These are phyloP conservation scores for Boletus sensibilis DNA, from an alignment of 768 basidiomycete genomes.

Conservation along the genomic window DNA sequence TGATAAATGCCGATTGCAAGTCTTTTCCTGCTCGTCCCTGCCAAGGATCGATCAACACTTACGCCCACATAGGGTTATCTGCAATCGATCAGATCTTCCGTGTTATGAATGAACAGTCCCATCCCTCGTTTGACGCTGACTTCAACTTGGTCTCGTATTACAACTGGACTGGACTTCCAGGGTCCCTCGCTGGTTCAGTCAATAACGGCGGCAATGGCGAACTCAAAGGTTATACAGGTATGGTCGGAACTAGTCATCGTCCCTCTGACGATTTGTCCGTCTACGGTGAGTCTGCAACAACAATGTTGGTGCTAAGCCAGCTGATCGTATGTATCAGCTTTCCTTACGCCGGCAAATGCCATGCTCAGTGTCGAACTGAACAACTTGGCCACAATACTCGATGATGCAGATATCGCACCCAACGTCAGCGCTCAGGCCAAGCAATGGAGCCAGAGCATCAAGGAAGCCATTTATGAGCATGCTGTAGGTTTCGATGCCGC, in stretches of 20 bases:
- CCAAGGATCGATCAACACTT: background rate
- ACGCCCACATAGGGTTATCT: slow-evolving; percentile 48
- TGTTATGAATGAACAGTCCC: slow-evolving; percentile 76
- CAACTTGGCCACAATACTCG: slow-evolving; percentile 60
- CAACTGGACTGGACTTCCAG: slow-evolving; percentile 75
- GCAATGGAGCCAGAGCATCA: slow-evolving; percentile 56
- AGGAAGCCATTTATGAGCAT: slow-evolving; percentile 58
- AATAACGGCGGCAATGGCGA: slow-evolving; percentile 71
- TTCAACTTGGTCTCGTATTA: slow-evolving; percentile 77
- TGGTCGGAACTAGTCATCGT: slow-evolving; percentile 73
- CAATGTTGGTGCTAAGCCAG: background rate
- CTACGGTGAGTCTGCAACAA: slow-evolving; percentile 47
- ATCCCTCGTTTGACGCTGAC: slow-evolving; percentile 62
- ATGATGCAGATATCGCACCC: slow-evolving; percentile 44
- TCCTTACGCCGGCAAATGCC: slow-evolving; percentile 76
- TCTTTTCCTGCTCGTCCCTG: slow-evolving; percentile 2
- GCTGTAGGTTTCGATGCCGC: slow-evolving; percentile 41
- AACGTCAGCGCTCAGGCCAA: slow-evolving; percentile 55
- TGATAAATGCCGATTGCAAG: slow-evolving; percentile 70
- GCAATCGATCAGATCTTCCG: slow-evolving; percentile 73
- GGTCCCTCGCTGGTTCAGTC: slow-evolving; percentile 58
- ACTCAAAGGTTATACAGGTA: slow-evolving; percentile 70
- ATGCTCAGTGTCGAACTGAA: slow-evolving; percentile 75
- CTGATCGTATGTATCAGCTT: slow-evolving; percentile 46
- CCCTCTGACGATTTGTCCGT: slow-evolving; percentile 73